Evolutionary conservation across 345 rosid species (phyloP), one percentile per base, ranked within the genome.

Genomic region (Euphorbia peplus): DNA sequence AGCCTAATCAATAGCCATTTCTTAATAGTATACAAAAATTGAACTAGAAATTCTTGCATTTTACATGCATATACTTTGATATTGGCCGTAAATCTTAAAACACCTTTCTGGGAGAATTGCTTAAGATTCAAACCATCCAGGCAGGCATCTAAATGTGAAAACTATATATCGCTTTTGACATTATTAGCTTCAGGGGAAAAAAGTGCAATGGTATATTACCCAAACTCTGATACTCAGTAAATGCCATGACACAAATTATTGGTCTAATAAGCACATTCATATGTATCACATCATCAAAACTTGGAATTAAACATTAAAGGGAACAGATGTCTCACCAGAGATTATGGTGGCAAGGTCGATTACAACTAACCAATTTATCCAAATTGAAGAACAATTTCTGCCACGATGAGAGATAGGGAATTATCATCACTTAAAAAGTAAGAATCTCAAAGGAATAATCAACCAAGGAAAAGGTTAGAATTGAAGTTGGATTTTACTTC

Each of bases 361-460:
- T 85, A 69, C 93, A 91, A n/a, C 87, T 74, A 73, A 95, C 84
- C 77, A 85, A 61, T 65, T 78, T 85, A 83, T 95, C 99, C 93
- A 91, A 70, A 81, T 86, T 87, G 83, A 72, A 84, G 63, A 91
- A 74, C 66, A 95, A 73, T 79, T 83, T 86, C 97, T 95, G 88
- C 70, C 78, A 46, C 56, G 75, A 22, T 65, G 29, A 60, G 12
- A 1, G 14, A 70, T n/a, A 47, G 19, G 53, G 48, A 41, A 47
- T 25, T 26, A 55, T 39, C 3, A 14, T 7, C 18, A 60, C 19
- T 14, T 60, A 61, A 53, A 41, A 44, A 53, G 25, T 61, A 55
- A 71, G 51, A 68, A 29, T 13, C 52, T 60, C 22, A 64, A 32
- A 55, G 22, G 13, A 21, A 64, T 28, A 46, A 63, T 18, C 29